Base-by-base conservation (phyloP, 1,284 basidiomycete genomes). In the Hortiboletus rubellus region DNA sequence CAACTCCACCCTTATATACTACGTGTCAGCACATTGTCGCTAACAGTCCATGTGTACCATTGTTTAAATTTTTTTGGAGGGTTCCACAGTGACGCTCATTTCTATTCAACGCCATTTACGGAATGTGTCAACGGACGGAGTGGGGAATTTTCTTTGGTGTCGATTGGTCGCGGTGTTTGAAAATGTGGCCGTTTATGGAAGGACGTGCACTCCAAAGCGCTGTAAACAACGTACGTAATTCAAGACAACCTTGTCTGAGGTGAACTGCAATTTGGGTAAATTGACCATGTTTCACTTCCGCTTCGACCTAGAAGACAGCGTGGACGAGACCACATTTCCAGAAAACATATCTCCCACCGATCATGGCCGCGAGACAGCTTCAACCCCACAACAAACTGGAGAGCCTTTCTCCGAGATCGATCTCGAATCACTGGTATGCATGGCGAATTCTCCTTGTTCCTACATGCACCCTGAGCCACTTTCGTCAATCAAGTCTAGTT, bases 221-320 rank as follows among this genome's bases (percentile, higher is more conserved):
- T 15, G 22, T 15, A 55, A 52, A 51, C 3, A 47, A 38, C 0
- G 52, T 47, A 59, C 14, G 40, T 59, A 53, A 57, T 27, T 27
- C 27, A 27, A 7, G 5, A 2, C 1, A 22, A 22, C 22, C 22
- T 27, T 27, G 27, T 27, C 27, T 7, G 27, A 27, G 27, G 27
- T 27, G 27, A 27, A 27, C 27, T 27, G 27, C 5, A 27, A 27
- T 27, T 27, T 27, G 27, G 27, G 27, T 27, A 27, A 27, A 27
- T 27, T 27, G 27, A 27, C 27, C 27, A 67, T 67, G 68, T 86
- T 85, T 74, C 82, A 79, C 54, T 86, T 86, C 64, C 79, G 78
- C 58, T 86, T 86, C 64, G 74, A 82, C 63, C 82, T 86, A 59
- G 77, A 78, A 50, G 68, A 84, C 45, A 76, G 76, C 9, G 77